Evolutionary conservation across 768 basidiomycete species (phyloP), one percentile per base, ranked within the genome.

Genomic region (Pisolithus microcarpus): DNA sequence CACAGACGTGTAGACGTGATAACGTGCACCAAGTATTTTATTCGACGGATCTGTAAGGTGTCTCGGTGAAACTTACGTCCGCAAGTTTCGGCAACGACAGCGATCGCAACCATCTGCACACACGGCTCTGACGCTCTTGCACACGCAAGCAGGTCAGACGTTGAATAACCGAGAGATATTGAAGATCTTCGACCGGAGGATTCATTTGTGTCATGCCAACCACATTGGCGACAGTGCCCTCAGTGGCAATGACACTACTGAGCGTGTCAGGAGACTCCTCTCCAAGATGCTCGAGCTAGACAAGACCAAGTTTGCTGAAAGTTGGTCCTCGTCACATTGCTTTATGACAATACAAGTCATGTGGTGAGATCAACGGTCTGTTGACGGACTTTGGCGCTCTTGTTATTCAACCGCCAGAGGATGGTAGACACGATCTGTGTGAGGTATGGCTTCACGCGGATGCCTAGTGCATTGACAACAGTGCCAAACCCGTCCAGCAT

Each of bases 121-220:
- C 96, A 65, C 95, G 92, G 68, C 89, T 92, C 69, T 99, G 95
- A 57, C 96, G 93, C 65, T 99, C 96, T 75, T 99, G 96, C 5
- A 98, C 95, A 43, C 94, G 89, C 61, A 99, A 66, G 66, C 98
- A 98, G 51, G 96, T 98, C 51, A 99, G 43, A 23, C 26, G 37
- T 43, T 21, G 18, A 31, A 38, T 23, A 38, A 13, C 24, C 53
- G 36, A 43, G 23, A 21, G 2, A 18, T 13, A 52, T 31, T 19
- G 66, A 52, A 99, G 83, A 78, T 99, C 96, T 69, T 99, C 98
- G 24, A 99, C 94, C 0, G 96, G 96, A 13, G 96, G 96, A 66
- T 96, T 97, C 96, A 99, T 99, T 68, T 97, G 92, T 9, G 96
- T 96, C 96, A 98, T 98, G 70, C 96, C 96, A 56, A 99, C 96